phyloP scores from a whole-genome alignment of 2,329 filamentous ascomycete species.

The Stenocarpella maydis region DNA sequence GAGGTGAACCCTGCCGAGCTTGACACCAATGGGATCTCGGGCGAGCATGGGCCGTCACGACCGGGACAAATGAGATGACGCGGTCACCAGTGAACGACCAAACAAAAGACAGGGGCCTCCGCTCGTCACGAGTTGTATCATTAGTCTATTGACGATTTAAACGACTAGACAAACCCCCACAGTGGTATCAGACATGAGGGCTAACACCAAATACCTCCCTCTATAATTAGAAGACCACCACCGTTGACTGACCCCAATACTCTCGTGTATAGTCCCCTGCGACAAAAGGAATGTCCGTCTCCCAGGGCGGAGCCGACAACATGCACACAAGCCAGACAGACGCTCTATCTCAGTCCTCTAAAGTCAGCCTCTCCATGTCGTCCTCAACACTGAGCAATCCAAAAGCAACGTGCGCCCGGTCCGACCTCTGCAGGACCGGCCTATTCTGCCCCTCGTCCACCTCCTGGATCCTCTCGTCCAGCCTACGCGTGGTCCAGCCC shows the following conservation, averaged over 20 bases:
- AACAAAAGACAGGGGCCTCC: background rate
- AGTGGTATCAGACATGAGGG: conserved; percentile 16
- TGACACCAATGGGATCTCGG: background rate
- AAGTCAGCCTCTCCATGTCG: conserved; percentile 71
- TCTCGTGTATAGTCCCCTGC: background rate
- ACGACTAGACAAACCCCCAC: conserved; percentile 21
- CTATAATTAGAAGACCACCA: conserved; percentile 28
- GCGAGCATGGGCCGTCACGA: conserved; percentile 8
- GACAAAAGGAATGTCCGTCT: background rate
- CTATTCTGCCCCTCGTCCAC: conserved; percentile 50
- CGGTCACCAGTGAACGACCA: conserved; percentile 16
- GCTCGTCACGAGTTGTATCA: conserved; percentile 29
- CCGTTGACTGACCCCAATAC: background rate
- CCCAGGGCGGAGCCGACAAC: background rate
- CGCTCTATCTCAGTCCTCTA: conserved; percentile 48
- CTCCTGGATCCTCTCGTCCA: conserved; percentile 61
- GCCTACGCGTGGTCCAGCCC: conserved; percentile 57
- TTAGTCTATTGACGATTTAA: conserved; percentile 31
- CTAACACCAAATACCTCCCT: conserved; percentile 7
- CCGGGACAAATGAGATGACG: conserved; percentile 32
- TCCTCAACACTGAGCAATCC: conserved; percentile 81
- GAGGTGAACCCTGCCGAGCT: background rate
- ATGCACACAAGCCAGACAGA: background rate
- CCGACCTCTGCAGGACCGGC: conserved; percentile 68
- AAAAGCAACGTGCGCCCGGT: conserved; percentile 77